Evolutionary conservation across 2,329 filamentous ascomycete genomes (phyloP).

Genomic region (Sarocladium brachiariae): DNA sequence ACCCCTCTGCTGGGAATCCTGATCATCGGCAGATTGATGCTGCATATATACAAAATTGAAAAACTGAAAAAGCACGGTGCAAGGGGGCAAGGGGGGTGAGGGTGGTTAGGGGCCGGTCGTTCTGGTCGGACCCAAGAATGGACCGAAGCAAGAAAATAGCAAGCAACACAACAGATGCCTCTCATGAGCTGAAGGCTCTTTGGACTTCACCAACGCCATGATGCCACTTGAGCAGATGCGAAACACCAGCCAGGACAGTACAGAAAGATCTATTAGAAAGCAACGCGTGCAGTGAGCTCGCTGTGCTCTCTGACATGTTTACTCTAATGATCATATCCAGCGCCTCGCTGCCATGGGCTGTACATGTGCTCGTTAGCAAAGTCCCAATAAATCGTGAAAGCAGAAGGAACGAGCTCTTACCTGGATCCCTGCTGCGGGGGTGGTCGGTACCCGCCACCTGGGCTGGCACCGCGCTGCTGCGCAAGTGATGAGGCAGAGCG

Average conservation of each 20-base stretch:
- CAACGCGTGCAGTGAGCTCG: not conserved
- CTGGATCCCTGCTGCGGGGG: slow-evolving; percentile 24
- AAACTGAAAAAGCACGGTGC: not conserved
- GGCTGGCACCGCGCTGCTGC: slow-evolving; percentile 27
- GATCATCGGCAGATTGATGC: slow-evolving; percentile 4
- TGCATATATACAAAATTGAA: slow-evolving; percentile 9
- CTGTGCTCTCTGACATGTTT: not conserved
- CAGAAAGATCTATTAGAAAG: slow-evolving; percentile 6
- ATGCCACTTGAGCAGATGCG: slow-evolving; percentile 5
- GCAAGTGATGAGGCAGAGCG: slow-evolving; percentile 23
- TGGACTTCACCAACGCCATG: slow-evolving; percentile 5
- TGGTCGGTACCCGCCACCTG: slow-evolving; percentile 17
- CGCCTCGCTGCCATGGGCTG: slow-evolving; percentile 40
- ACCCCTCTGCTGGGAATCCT: slow-evolving; percentile 3
- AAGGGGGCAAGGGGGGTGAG: not conserved
- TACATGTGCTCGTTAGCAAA: slow-evolving; percentile 15
- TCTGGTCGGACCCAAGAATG: not conserved
- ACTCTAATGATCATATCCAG: slow-evolving; percentile 32
- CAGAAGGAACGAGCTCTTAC: too few relatives aligned
- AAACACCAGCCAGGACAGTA: slow-evolving; percentile 7
- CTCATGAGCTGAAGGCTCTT: not conserved
- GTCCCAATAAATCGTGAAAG: not conserved
- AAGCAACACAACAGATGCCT: slow-evolving; percentile 1
- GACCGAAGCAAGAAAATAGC: not conserved
- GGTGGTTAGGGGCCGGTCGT: too few relatives aligned